A percentile compares a stretch with the other conserved stretches of the same genome.
Evolutionary conservation across 75 land plant genomes (phyloP).

Genomic region (Adiantum capillusveneris): DNA sequence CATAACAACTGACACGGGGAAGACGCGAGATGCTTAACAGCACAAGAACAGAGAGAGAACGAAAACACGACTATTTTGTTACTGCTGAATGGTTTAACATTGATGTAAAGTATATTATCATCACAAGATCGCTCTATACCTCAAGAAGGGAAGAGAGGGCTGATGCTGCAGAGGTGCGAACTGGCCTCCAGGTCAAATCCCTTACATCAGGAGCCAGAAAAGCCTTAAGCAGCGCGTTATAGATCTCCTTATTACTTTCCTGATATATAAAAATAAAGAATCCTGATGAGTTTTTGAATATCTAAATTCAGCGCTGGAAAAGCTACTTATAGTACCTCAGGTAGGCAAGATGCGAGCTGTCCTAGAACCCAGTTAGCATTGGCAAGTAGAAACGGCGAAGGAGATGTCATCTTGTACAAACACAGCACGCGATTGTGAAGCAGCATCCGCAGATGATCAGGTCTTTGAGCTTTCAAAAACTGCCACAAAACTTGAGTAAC

Average conservation of each 20-base stretch:
- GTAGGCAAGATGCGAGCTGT: constrained; percentile 70
- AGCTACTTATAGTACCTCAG: constrained; percentile 72
- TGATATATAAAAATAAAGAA: constrained; percentile 21
- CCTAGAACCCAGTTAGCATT: constrained; percentile 88
- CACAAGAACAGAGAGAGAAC: no score
- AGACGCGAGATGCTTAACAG: no score
- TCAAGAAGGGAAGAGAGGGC: constrained; percentile 63
- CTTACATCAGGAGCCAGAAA: constrained; percentile 50
- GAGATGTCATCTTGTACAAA: constrained; percentile 36
- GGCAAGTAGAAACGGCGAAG: constrained; percentile 64
- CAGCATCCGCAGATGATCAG: constrained; percentile 37
- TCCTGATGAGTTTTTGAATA: not conserved
- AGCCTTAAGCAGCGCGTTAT: constrained; percentile 58
- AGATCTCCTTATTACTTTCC: constrained; percentile 57
- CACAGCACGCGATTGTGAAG: constrained; percentile 58
- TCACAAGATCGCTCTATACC: constrained; percentile 33
- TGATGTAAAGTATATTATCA: no score
- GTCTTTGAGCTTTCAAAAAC: constrained; percentile 61
- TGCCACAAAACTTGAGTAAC: constrained; percentile 24
- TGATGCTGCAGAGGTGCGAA: constrained; percentile 69
- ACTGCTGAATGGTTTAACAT: no score
- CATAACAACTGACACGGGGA: no score
- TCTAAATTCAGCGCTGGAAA: not conserved
- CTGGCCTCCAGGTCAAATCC: constrained; percentile 59
- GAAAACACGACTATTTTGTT: no score